Percentiles rank a stretch among this genome's conserved stretches.
These are phyloP conservation scores for Eucalyptus melliodora DNA, from an alignment of 345 rosid genomes.

Conservation along the genomic window DNA sequence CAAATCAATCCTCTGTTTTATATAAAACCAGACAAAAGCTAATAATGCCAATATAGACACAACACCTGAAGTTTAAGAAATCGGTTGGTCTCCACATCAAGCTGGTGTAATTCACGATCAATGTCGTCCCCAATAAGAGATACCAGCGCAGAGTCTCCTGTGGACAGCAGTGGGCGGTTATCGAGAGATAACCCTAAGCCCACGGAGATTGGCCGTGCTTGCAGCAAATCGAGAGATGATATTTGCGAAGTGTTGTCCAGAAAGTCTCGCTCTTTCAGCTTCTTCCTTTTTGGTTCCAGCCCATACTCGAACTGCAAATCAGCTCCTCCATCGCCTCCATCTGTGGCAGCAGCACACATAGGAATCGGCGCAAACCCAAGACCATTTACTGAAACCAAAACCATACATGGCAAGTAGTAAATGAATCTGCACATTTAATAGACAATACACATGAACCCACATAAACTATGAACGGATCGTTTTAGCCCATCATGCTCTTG, in stretches of 20 bases:
- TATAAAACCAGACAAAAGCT: not conserved
- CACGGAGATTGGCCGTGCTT: slow-evolving; percentile 57
- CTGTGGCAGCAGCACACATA: slow-evolving; percentile 11
- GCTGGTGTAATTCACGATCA: slow-evolving; percentile 57
- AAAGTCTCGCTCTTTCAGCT: slow-evolving; percentile 31
- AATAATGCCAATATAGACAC: not conserved
- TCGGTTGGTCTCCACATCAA: slow-evolving; percentile 60
- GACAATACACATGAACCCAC: not conserved
- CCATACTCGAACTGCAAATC: slow-evolving; percentile 53
- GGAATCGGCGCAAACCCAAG: slow-evolving; percentile 71
- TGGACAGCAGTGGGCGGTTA: slow-evolving; percentile 42
- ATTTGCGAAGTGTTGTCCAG: slow-evolving; percentile 53
- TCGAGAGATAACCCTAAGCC: slow-evolving; percentile 81
- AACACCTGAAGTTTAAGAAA: slow-evolving; percentile 72
- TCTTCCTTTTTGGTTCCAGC: slow-evolving; percentile 44
- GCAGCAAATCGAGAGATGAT: slow-evolving; percentile 65
- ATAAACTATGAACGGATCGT: not conserved
- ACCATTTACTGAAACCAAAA: slow-evolving; percentile 50
- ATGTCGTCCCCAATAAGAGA: slow-evolving; percentile 53
- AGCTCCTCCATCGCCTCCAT: slow-evolving; percentile 37
- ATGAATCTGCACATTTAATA: not conserved
- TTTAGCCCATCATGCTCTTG: not conserved
- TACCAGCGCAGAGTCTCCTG: slow-evolving; percentile 50
- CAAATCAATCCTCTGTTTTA: not conserved
- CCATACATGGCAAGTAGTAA: not conserved